Percentiles rank a stretch among this genome's conserved stretches.
These are phyloP conservation scores for Colletotrichum lindemuthianum DNA, from an alignment of 2,329 filamentous ascomycete genomes.

Conservation along the genomic window DNA sequence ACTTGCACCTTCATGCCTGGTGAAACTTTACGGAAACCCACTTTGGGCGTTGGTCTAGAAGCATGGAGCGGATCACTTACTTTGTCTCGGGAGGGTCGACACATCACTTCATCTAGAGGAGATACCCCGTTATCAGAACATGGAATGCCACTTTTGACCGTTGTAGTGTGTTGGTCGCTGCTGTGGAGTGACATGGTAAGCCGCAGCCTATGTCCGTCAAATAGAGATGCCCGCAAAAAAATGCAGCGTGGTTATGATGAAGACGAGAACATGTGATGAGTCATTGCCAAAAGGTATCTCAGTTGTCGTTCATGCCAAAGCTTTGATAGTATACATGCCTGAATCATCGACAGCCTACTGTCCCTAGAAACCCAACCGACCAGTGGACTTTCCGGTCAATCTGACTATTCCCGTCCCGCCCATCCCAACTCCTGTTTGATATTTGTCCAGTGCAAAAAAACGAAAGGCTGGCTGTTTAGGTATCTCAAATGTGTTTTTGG, in stretches of 20 bases:
- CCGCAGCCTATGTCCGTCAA: no score
- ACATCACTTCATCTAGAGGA: constrained; percentile 47
- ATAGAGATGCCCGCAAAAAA: no score
- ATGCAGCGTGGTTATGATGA: no score
- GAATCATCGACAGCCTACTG: constrained; percentile 4
- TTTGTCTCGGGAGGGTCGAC: constrained; percentile 26
- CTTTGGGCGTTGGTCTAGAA: neutral
- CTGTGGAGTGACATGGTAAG: no score
- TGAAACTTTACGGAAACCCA: no score
- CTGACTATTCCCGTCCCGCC: constrained; percentile 5
- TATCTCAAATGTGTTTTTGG: constrained; percentile 36
- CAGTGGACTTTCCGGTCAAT: constrained; percentile 10
- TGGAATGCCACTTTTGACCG: no score
- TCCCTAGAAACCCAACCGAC: neutral
- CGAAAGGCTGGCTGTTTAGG: constrained; percentile 31
- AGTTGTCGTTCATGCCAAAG: constrained; percentile 17
- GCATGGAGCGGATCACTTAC: neutral
- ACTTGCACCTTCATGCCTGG: no score
- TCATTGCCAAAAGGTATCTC: constrained; percentile 3
- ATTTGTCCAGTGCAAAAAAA: constrained; percentile 30
- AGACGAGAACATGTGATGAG: neutral
- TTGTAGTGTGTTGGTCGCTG: no score
- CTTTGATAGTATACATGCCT: constrained; percentile 21
- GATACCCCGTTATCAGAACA: constrained; percentile 49
- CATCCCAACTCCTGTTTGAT: constrained; percentile 29